Percentiles rank a stretch among this genome's conserved stretches.
Conservation (phyloP, 495 filamentous ascomycete species). For the Schizothecium vesticola region DNA sequence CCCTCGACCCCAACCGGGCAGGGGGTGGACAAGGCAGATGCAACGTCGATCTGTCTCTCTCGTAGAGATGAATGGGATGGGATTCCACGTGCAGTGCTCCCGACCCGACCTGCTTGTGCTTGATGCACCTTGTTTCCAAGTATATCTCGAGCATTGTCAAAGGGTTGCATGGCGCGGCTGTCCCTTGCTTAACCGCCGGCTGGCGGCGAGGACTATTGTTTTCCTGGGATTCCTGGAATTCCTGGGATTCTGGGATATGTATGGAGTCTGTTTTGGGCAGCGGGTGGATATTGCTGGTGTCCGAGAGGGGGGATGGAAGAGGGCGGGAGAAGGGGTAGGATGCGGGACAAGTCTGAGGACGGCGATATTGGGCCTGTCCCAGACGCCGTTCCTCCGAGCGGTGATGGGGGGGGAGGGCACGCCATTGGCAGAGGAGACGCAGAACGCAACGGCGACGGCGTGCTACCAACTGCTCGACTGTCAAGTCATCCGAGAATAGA, state of each 20-base stretch:
- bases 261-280: not conserved
- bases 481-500: conserved; percentile 2
- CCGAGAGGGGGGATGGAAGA: not conserved
- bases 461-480: not conserved
- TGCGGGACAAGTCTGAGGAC: not conserved
- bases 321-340: not conserved
- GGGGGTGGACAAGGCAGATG: not conserved
- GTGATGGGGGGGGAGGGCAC: not conserved
- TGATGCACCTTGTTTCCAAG: not conserved
- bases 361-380: not conserved
- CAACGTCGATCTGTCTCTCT: not conserved
- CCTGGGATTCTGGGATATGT: not conserved
- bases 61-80: not conserved
- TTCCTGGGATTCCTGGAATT: not conserved
- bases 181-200: conserved; percentile 17
- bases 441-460: conserved; percentile 3
- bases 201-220: not conserved
- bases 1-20: not conserved
- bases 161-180: not conserved
- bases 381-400: not conserved
- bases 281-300: not conserved
- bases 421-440: conserved; percentile 5
- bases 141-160: not conserved
- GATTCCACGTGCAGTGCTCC: not conserved
- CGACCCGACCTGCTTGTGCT: not conserved